These are phyloP conservation scores for Fusarium decemcellulare DNA, from an alignment of 2,329 filamentous ascomycete genomes.

Conservation along the genomic window DNA sequence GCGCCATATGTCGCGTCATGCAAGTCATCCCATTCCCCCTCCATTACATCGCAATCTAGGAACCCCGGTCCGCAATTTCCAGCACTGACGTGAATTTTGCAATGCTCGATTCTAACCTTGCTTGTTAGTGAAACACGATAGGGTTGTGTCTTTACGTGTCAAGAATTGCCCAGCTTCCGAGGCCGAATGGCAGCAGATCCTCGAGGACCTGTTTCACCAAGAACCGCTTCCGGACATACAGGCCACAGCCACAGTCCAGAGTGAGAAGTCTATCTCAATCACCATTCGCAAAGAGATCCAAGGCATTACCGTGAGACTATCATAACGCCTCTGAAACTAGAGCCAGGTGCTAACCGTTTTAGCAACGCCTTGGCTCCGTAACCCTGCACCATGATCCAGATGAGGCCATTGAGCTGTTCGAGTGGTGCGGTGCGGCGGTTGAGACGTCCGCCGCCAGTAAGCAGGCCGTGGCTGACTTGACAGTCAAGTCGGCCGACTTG, in stretches of 20 bases:
- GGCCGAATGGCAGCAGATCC: constrained; percentile 76
- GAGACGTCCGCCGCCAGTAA: constrained; percentile 62
- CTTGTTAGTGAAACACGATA: constrained; percentile 68
- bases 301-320: constrained; percentile 74
- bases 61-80: constrained; percentile 35
- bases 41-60: constrained; percentile 27
- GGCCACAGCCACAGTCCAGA: constrained; percentile 70
- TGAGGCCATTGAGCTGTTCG: constrained; percentile 74
- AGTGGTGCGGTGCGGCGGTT: constrained; percentile 77
- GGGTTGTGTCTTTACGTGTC: constrained; percentile 65
- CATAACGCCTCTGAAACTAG: constrained; percentile 25
- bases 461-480: constrained; percentile 59
- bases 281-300: constrained; percentile 75
- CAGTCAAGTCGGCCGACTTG: constrained; percentile 60
- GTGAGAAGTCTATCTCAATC: constrained; percentile 68
- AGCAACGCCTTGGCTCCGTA: constrained; percentile 80
- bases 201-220: constrained; percentile 70
- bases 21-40: constrained; percentile 58
- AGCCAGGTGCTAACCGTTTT: constrained; percentile 39
- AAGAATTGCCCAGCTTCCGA: constrained; percentile 68
- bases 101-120: constrained; percentile 40
- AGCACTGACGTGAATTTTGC: constrained; percentile 34
- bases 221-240: constrained; percentile 69
- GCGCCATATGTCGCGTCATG: constrained; percentile 70
- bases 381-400: constrained; percentile 68